These are phyloP conservation scores for Coffea canephora DNA, from an alignment of 257 asterid species.

Conservation along the genomic window DNA sequence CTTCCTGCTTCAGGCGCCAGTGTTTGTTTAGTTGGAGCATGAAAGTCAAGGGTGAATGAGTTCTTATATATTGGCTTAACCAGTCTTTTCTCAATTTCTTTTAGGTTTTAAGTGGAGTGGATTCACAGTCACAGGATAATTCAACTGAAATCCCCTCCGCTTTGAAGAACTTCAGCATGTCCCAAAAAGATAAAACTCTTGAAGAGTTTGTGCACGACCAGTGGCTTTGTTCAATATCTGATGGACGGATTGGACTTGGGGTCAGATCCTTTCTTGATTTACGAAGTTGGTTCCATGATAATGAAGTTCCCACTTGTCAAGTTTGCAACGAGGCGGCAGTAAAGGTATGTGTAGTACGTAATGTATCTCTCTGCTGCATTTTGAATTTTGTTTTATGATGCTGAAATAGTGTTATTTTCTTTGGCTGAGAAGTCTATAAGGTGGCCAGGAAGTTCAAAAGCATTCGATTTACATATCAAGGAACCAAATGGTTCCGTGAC, in stretches of 20 bases:
- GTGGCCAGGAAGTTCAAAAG: background rate
- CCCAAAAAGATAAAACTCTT: slow-evolving; percentile 77
- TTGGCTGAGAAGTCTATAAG: background rate
- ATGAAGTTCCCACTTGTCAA: slow-evolving; percentile 77
- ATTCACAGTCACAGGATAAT: slow-evolving; percentile 52
- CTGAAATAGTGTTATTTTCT: background rate
- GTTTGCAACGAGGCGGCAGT: slow-evolving; percentile 95
- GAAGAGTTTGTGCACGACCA: slow-evolving; percentile 66
- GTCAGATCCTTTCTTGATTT: slow-evolving; percentile 88
- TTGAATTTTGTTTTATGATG: background rate
- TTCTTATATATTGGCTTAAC: background rate
- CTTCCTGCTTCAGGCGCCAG: background rate
- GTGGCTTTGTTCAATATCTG: slow-evolving; percentile 70
- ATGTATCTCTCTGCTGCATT: background rate
- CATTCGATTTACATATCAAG: background rate
- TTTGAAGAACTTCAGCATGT: slow-evolving; percentile 65
- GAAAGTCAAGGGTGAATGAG: background rate
- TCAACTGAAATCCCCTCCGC: slow-evolving; percentile 65
- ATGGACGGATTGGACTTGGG: slow-evolving; percentile 75
- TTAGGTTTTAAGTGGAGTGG: slow-evolving; percentile 48
- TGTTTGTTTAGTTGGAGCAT: background rate
- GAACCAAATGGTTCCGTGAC: background rate
- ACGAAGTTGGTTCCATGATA: slow-evolving; percentile 81
- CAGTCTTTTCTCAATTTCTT: background rate
- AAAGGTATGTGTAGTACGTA: slow-evolving; percentile 49